Evolutionary conservation across 345 rosid species (phyloP).

Genomic region (Gossypium arboreum): DNA sequence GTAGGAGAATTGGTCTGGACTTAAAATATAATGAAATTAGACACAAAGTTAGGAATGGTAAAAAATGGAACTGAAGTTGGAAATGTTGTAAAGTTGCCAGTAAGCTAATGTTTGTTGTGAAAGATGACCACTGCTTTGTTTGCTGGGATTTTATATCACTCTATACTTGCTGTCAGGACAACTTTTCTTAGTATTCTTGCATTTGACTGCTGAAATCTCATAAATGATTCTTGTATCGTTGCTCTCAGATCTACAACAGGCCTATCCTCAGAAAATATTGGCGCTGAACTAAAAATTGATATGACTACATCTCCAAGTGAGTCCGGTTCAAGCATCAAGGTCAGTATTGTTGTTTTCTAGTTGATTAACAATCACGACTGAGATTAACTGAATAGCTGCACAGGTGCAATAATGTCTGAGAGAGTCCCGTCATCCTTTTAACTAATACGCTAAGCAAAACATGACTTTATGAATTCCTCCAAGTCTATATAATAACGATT

Average conservation of each 20-base stretch:
- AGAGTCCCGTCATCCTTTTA: neutral
- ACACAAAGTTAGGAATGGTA: neutral
- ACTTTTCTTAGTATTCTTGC: neutral
- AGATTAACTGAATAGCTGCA: neutral
- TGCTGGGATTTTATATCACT: neutral
- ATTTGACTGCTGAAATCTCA: conserved; percentile 1
- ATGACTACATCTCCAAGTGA: conserved; percentile 40
- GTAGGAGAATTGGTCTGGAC: neutral
- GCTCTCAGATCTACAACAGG: conserved; percentile 54
- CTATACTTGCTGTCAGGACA: neutral
- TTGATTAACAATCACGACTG: neutral
- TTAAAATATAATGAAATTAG: neutral
- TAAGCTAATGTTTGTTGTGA: neutral
- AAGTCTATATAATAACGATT: too few species aligned
- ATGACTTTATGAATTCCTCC: too few species aligned
- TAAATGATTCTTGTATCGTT: neutral
- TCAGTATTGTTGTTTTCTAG: conserved; percentile 19
- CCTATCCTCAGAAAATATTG: conserved; percentile 48
- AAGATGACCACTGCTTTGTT: neutral
- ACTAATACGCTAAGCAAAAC: too few species aligned
- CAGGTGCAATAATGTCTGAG: neutral
- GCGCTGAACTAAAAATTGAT: conserved; percentile 34
- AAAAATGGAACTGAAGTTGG: neutral
- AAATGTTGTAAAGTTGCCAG: neutral
- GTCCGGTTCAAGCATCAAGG: conserved; percentile 46